Conservation (phyloP, 2,329 filamentous ascomycete genomes). For the Claviceps citrina region DNA sequence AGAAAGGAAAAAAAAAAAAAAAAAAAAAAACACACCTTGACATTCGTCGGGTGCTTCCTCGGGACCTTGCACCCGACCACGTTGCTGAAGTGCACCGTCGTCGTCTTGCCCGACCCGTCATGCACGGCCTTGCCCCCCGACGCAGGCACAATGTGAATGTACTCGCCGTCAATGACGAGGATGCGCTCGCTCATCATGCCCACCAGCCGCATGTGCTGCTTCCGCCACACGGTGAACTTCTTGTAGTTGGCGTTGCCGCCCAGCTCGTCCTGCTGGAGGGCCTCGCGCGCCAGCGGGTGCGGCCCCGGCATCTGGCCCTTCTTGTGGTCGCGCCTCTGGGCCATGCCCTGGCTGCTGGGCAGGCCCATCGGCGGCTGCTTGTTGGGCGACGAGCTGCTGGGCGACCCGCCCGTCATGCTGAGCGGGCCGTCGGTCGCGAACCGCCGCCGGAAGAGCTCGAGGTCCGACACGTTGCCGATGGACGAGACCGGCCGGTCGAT, state of each 20-base stretch:
- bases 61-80: slow-evolving; percentile 72
- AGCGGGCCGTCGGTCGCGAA: slow-evolving; percentile 62
- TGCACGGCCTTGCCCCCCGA: slow-evolving; percentile 49
- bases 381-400: slow-evolving; percentile 55
- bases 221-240: slow-evolving; percentile 66
- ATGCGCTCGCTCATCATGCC: slow-evolving; percentile 61
- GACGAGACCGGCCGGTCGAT: slow-evolving; percentile 66
- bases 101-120: slow-evolving; percentile 53
- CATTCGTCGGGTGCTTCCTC: slow-evolving; percentile 64
- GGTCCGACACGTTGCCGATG: slow-evolving; percentile 56
- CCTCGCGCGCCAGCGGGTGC: slow-evolving; percentile 53
- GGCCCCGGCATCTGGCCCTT: slow-evolving; percentile 36
- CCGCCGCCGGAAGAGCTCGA: slow-evolving; percentile 60
- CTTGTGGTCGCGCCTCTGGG: slow-evolving; percentile 35
- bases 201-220: slow-evolving; percentile 69
- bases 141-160: slow-evolving; percentile 69
- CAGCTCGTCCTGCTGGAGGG: slow-evolving; percentile 42
- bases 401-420: slow-evolving; percentile 53
- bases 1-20: neutral
- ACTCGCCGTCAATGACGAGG: slow-evolving; percentile 69
- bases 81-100: slow-evolving; percentile 68
- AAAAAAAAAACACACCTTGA: slow-evolving; percentile 41
- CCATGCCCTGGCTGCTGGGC: slow-evolving; percentile 25
- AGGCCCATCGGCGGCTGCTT: slow-evolving; percentile 38
- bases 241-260: slow-evolving; percentile 47